Evolutionary conservation across 495 filamentous ascomycete species (phyloP).

Genomic region (Mytilinidion resinicola): DNA sequence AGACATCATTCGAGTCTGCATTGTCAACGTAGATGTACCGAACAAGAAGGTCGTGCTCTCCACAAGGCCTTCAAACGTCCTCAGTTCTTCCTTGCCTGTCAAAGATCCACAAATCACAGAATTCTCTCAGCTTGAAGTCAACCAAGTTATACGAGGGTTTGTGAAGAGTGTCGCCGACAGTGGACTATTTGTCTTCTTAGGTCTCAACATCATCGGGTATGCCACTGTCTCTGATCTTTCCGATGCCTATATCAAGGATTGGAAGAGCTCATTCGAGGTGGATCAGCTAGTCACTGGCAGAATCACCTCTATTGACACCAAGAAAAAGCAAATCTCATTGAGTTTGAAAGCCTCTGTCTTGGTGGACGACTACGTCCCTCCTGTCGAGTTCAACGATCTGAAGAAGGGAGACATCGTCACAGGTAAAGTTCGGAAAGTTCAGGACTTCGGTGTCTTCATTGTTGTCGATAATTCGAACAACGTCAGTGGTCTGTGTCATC

Average conservation of each 20-base stretch:
- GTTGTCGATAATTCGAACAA: constrained; percentile 76
- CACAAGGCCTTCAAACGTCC: constrained; percentile 74
- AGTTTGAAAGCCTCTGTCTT: constrained; percentile 78
- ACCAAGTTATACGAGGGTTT: constrained; percentile 82
- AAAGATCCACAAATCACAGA: constrained; percentile 72
- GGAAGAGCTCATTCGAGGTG: constrained; percentile 80
- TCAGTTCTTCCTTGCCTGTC: constrained; percentile 78
- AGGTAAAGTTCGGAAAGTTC: constrained; percentile 84
- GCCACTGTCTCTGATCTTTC: constrained; percentile 82
- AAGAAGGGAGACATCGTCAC: constrained; percentile 73
- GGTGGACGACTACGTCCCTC: constrained; percentile 69
- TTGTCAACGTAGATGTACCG: constrained; percentile 68
- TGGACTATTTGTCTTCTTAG: constrained; percentile 76
- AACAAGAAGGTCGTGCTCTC: constrained; percentile 82
- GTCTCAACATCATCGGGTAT: constrained; percentile 71
- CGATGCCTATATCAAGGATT: constrained; percentile 86
- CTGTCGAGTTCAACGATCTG: constrained; percentile 62
- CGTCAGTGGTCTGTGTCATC: constrained; percentile 87
- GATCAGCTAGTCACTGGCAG: constrained; percentile 87
- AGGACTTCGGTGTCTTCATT: constrained; percentile 92
- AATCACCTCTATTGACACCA: constrained; percentile 59
- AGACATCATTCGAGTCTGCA: constrained; percentile 75
- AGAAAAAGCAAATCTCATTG: constrained; percentile 69
- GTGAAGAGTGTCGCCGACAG: constrained; percentile 79
- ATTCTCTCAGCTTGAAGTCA: constrained; percentile 61